phyloP scores from a whole-genome alignment of 2,329 filamentous ascomycete species.

The Drechslera avenae region DNA sequence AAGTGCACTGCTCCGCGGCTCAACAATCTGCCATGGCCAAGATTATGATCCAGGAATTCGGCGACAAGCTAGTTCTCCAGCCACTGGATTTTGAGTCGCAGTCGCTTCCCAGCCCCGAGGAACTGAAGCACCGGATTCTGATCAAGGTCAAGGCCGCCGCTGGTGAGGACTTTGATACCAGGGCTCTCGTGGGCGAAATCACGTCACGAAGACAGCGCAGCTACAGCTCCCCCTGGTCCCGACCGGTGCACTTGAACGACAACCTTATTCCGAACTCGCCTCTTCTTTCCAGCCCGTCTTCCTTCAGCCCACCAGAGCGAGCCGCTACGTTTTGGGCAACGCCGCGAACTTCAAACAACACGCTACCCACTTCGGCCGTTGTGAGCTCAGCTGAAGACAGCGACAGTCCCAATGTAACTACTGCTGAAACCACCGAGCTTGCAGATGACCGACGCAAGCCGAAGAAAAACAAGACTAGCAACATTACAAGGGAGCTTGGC shows the following conservation, averaged over 20 bases:
- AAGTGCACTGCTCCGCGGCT: slow-evolving; percentile 84
- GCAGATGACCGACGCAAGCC: slow-evolving; percentile 64
- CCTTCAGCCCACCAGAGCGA: slow-evolving; percentile 59
- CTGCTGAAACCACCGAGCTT: slow-evolving; percentile 58
- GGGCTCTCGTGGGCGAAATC: slow-evolving; percentile 42
- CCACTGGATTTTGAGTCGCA: slow-evolving; percentile 71
- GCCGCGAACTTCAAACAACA: slow-evolving; percentile 60
- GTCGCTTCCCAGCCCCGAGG: slow-evolving; percentile 80
- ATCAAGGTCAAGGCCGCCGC: slow-evolving; percentile 92
- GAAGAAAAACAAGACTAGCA: slow-evolving; percentile 70
- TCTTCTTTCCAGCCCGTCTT: slow-evolving; percentile 58
- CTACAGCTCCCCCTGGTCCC: slow-evolving; percentile 76
- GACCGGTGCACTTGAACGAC: slow-evolving; percentile 66
- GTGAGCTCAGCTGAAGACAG: slow-evolving; percentile 75
- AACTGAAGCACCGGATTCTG: slow-evolving; percentile 81
- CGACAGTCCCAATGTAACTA: slow-evolving; percentile 65
- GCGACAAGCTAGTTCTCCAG: slow-evolving; percentile 75
- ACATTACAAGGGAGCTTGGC: slow-evolving; percentile 82
- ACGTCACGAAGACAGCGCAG: slow-evolving; percentile 61
- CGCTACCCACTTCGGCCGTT: slow-evolving; percentile 59
- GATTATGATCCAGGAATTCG: slow-evolving; percentile 85
- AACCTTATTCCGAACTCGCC: slow-evolving; percentile 55
- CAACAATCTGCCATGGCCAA: slow-evolving; percentile 89
- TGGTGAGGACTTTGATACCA: slow-evolving; percentile 49
- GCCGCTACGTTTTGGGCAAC: slow-evolving; percentile 54